Evolutionary conservation across 257 asterid genomes (phyloP), one percentile per base, ranked within the genome.

Genomic region (Plectranthus barbatus): DNA sequence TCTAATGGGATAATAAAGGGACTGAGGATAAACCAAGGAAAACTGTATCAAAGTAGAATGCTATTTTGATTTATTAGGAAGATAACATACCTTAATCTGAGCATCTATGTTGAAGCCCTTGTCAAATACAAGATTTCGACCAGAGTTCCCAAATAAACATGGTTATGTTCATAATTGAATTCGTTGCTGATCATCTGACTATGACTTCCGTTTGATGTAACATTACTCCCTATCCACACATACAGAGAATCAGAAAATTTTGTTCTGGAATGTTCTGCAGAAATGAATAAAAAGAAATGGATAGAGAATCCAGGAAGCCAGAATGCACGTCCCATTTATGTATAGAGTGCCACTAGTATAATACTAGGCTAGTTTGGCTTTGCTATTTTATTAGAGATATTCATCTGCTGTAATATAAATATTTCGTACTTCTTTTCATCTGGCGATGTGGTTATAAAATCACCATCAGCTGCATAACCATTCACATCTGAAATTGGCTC

Each of bases 211-310:
- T 65, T 49, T 61, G 57, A 69, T 14, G 75, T n/a, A 47, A 52
- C 75, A 33, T 74, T 63, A 65, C 67, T 60, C 75, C 87, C 91
- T 47, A 79, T 52, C 80, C 84, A 84, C 19, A 68, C 56, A 55
- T 74, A 77, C 65, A 83, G 66, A 68, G 60, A 74, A 59, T 71
- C 64, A 36, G 57, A 63, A n/a, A 23, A 34, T 49, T 68, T 58
- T 45, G 50, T 29, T 47, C 65, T 65, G 40, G 53, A 46, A 69
- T 58, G 50, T 33, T 46, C 56, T 18, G 51, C 60, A 46, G 75
- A 74, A 48, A 72, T 72, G 69, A 51, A 72, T 55, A 85, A 31
- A 31, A 31, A 59, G 70, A 77, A 36, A 73, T 21, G 11, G 79
- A 76, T 44, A 76, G 56, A 8, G 83, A 78, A 76, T 76, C 76